These are phyloP conservation scores for Boletus reticulatus DNA, from an alignment of 768 basidiomycete genomes.

Conservation along the genomic window DNA sequence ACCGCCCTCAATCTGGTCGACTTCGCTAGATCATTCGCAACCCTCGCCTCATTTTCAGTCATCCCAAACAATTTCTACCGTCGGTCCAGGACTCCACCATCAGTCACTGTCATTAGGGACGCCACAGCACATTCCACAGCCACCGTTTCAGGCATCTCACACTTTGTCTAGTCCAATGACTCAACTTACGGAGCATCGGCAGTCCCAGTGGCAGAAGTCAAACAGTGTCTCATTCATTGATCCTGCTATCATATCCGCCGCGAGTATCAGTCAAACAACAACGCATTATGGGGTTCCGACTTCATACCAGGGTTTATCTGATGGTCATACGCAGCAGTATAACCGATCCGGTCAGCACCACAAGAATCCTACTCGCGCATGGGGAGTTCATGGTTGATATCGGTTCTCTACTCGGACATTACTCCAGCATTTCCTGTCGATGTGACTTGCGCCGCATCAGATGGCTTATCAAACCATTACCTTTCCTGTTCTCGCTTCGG, in stretches of 20 bases:
- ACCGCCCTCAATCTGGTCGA: conserved; percentile 68
- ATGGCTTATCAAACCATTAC: conserved; percentile 9
- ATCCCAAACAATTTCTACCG: conserved; percentile 7
- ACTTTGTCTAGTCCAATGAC: conserved; percentile 5
- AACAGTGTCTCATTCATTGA: conserved; percentile 13
- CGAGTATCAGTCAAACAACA: conserved; percentile 1
- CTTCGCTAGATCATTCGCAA: conserved; percentile 46
- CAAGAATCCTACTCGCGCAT: conserved; percentile 16
- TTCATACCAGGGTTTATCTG: conserved; percentile 13
- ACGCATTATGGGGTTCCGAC: conserved; percentile 4
- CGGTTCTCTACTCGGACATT: not conserved
- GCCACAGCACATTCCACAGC: conserved; percentile 17
- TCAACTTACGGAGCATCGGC: conserved; percentile 10
- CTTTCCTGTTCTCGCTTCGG: conserved; percentile 2
- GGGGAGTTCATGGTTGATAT: conserved; percentile 27
- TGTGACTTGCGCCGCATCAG: not conserved
- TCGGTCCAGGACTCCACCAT: conserved; percentile 13
- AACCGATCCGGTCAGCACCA: conserved; percentile 20
- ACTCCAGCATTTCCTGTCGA: not conserved
- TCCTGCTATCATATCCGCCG: conserved; percentile 23
- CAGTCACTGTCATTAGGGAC: conserved; percentile 11
- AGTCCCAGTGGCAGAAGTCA: conserved; percentile 12
- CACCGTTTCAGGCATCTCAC: conserved; percentile 10
- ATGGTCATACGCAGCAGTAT: conserved; percentile 13
- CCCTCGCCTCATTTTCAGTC: conserved; percentile 12